Evolutionary conservation across 169 alveolate species (phyloP), one percentile per base, ranked within the genome.

Genomic region (Cryptosporidium meleagridis): DNA sequence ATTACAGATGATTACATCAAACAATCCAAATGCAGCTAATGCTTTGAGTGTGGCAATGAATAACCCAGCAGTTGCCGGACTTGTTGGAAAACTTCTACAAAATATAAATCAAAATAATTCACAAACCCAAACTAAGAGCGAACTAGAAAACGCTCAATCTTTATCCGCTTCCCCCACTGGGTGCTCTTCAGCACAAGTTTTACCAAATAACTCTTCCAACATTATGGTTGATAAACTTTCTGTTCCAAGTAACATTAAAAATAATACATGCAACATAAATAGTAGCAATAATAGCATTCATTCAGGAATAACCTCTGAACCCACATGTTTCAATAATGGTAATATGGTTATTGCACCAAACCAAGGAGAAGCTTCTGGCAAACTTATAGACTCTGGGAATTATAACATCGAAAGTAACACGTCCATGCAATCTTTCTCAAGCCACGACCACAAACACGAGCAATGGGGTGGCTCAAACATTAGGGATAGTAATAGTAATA

Each of bases 1-100:
- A n/a, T 51, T 80, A 10, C 89, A 80, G n/a, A 80, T 80, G 89
- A 80, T 80, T n/a, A 65, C 89, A 16, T 69, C 89, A 26, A 80
- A 80, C 39, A 80, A 80, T 44, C 48, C 89, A 7, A 80, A 62
- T 31, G 89, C 89, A n/a, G 89, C 89, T 29, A 80, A 41, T 18
- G 89, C 89, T 2, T 48, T 80, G 44, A 80, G 80, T 21, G 41
- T 65, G 75, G 89, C 89, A 9, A 80, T 80, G 89, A 80, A 59
- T 33, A 80, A 80, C 55, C 89, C 89, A 23, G 89, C 89, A n/a
- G 51, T 80, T 6, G 89, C 89, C 6, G 89, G 89, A 5, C 75
- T 80, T 6, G 89, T 80, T 44, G 75, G 89, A 9, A 80, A 80
- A n/a, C 68, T 80, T 12, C 68, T 80, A 8, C 89, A 80, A n/a